These are phyloP conservation scores for Fermentozyma sake DNA, from an alignment of 1,139 yeast species.

Conservation along the genomic window DNA sequence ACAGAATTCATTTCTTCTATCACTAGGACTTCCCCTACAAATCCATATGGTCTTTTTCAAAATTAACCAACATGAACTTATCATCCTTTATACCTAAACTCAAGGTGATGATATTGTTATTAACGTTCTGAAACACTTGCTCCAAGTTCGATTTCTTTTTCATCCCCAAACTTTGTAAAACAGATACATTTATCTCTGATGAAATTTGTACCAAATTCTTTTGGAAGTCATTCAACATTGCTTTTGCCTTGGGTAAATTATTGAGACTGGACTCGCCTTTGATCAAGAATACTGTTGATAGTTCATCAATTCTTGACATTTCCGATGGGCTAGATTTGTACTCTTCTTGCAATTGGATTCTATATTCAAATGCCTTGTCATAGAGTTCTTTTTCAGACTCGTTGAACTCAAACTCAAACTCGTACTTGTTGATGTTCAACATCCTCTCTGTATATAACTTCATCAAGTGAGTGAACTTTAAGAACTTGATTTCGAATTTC, in stretches of 20 bases:
- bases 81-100: conserved; percentile 29
- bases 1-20: too few species aligned
- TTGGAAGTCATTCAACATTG: conserved; percentile 18
- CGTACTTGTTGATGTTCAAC: conserved; percentile 12
- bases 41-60: conserved; percentile 35
- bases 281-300: conserved; percentile 28
- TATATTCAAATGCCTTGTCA: conserved; percentile 8
- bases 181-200: conserved; percentile 24
- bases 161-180: conserved; percentile 26
- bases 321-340: conserved; percentile 11
- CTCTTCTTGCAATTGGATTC: conserved; percentile 10
- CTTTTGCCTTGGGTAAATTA: conserved; percentile 20
- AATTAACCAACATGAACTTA: conserved; percentile 35
- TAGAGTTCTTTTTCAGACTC: conserved; percentile 9
- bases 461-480: conserved; percentile 40
- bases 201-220: conserved; percentile 16
- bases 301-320: conserved; percentile 16
- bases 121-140: conserved; percentile 28
- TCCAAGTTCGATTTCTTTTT: conserved; percentile 29
- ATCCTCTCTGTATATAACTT: conserved; percentile 19
- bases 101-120: conserved; percentile 28
- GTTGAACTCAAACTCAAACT: conserved; percentile 15
- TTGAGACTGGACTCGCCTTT: conserved; percentile 17
- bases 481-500: conserved; percentile 50
- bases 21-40: too few species aligned